Evolutionary conservation across 129 eudicot species (phyloP).

Genomic region (Sambucus nigra): DNA sequence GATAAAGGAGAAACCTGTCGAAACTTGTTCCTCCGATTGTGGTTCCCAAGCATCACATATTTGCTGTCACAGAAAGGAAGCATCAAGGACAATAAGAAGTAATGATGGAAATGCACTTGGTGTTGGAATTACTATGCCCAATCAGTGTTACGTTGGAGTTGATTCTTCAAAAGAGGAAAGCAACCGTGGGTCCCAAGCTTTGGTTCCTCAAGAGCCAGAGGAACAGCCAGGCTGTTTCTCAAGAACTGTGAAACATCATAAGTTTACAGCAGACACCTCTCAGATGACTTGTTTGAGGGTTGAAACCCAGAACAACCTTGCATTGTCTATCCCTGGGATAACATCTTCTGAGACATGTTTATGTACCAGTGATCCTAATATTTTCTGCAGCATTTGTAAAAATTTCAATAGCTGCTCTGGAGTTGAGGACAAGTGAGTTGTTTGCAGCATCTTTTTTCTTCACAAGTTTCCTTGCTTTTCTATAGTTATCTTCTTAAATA

Average conservation of each 20-base stretch:
- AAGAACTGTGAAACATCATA: slow-evolving; percentile 24
- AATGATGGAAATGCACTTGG: slow-evolving; percentile 75
- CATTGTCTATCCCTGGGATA: slow-evolving; percentile 25
- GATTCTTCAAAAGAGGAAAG: slow-evolving; percentile 12
- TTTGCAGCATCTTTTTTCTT: neutral
- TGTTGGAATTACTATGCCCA: slow-evolving; percentile 15
- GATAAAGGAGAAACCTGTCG: slow-evolving; percentile 27
- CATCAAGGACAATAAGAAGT: slow-evolving; percentile 50
- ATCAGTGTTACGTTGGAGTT: neutral
- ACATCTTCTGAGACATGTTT: slow-evolving; percentile 30
- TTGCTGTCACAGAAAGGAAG: slow-evolving; percentile 35
- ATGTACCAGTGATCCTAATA: slow-evolving; percentile 23
- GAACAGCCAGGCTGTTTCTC: slow-evolving; percentile 42
- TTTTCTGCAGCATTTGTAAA: slow-evolving; percentile 29
- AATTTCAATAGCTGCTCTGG: slow-evolving; percentile 20
- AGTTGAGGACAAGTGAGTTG: slow-evolving; percentile 31
- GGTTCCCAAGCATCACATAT: slow-evolving; percentile 35
- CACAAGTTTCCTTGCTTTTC: too few species aligned
- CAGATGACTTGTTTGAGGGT: slow-evolving; percentile 6
- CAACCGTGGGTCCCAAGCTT: slow-evolving; percentile 15
- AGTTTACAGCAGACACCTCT: slow-evolving; percentile 29
- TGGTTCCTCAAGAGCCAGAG: slow-evolving; percentile 27
- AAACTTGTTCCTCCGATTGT: slow-evolving; percentile 41
- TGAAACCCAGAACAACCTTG: slow-evolving; percentile 28
- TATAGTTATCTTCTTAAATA: too few species aligned